Conservation (phyloP, 768 basidiomycete species). For the Gloeopeniophorella convolvens region DNA sequence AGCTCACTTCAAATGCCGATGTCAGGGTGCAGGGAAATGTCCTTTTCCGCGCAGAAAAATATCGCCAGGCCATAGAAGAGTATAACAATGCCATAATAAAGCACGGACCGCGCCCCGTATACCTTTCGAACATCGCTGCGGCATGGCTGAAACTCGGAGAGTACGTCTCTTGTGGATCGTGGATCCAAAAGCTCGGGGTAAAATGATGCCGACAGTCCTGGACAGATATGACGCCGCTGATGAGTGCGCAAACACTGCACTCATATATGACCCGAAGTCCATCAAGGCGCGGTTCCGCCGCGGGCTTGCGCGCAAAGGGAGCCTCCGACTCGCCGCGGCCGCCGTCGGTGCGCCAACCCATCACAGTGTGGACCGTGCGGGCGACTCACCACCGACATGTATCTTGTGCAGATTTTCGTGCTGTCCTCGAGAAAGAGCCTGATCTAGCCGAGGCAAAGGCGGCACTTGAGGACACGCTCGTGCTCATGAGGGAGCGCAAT, state of each 20-base stretch:
- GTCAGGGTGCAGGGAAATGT: constrained; percentile 38
- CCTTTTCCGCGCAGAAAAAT: constrained; percentile 34
- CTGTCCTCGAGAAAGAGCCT: constrained; percentile 27
- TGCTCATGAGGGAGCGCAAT: not conserved
- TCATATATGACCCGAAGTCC: constrained; percentile 25
- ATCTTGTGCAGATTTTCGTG: constrained; percentile 29
- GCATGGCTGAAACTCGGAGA: constrained; percentile 36
- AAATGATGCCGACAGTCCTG: too few species aligned
- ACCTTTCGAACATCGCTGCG: constrained; percentile 38
- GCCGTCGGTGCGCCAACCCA: constrained; percentile 23
- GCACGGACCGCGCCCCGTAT: constrained; percentile 33
- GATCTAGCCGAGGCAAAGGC: constrained; percentile 19
- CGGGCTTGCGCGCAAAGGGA: constrained; percentile 30
- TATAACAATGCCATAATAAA: constrained; percentile 36
- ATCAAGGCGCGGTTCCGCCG: constrained; percentile 32
- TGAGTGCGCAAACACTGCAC: not conserved
- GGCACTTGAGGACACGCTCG: constrained; percentile 19
- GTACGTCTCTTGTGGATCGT: too few species aligned
- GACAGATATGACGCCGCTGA: not conserved
- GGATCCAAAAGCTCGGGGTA: too few species aligned
- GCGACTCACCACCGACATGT: too few species aligned
- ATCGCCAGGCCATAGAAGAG: constrained; percentile 32
- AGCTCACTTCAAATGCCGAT: too few species aligned
- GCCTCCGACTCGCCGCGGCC: constrained; percentile 21
- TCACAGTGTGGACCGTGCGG: too few species aligned